Conservation (phyloP, 371 early-diverging fungal species). For the Mucor ambiguus region DNA sequence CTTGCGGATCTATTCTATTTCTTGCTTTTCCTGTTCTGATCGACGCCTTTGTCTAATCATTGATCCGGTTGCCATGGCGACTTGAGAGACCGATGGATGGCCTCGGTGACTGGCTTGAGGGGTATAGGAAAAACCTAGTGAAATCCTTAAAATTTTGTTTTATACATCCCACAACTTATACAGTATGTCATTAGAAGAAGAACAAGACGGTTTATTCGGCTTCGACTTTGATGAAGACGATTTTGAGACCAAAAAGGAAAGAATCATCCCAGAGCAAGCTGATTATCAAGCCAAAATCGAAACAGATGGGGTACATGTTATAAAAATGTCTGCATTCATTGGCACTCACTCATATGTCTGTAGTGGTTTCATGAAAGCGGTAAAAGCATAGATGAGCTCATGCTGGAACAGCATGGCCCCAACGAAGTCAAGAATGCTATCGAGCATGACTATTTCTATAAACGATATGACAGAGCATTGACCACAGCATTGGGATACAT, state of each 20-base stretch:
- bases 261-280: conserved; percentile 20
- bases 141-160: conserved; percentile 2
- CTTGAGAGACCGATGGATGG: neutral
- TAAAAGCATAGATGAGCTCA: conserved; percentile 30
- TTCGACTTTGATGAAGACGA: conserved; percentile 53
- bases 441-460: conserved; percentile 48
- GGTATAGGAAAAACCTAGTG: neutral
- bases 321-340: neutral
- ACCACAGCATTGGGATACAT: conserved; percentile 35
- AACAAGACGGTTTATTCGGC: conserved; percentile 19
- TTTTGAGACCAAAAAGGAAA: conserved; percentile 35
- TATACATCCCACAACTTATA: neutral
- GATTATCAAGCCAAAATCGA: conserved; percentile 46
- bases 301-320: conserved; percentile 41
- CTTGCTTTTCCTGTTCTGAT: neutral
- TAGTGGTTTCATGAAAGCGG: conserved; percentile 46
- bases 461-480: conserved; percentile 41
- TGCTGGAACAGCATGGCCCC: conserved; percentile 48
- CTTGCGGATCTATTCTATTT: neutral
- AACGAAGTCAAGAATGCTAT: conserved; percentile 40
- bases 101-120: neutral
- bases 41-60: neutral
- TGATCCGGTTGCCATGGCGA: neutral
- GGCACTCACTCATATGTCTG: neutral
- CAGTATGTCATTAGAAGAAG: conserved; percentile 17